Evolutionary conservation across 2,329 filamentous ascomycete genomes (phyloP), one percentile per base, ranked within the genome.

Genomic region (Akanthomyces muscarius): DNA sequence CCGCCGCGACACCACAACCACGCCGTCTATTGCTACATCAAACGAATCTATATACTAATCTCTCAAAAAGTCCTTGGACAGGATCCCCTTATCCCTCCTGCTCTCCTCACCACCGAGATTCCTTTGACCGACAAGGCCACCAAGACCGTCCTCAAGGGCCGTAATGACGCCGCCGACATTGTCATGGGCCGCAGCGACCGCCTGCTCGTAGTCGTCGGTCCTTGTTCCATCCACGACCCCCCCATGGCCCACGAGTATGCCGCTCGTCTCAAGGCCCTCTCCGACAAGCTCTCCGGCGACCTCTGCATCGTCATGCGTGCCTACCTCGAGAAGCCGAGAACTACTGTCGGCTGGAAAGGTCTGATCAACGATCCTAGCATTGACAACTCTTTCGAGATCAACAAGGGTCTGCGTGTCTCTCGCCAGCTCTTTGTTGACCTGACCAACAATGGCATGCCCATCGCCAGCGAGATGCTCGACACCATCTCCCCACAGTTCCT

Each of bases 291-390:
- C 66, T 86, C 88, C 65, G 82, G 87, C 70, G 93, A 98, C 74
- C 84, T 99, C 53, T 88, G 88, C 76, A 90, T 99, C 75, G 88
- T 99, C 72, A 99, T 99, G 95, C 91, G 95, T 71, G 92, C 93
- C 73, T 99, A 99, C 85, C 89, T 99, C 58, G 95, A 99, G 83
- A 99, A 99, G 84, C 95, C 95, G 48, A 89, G 95, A 65, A 99
- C 95, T 56, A 99, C 95, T 0, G 93, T 99, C 56, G 95, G 95
- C 74, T 99, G 95, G 95, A 99, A 99, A 81, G 95, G 95, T 59
- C 83, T 99, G 76, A 97, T 99, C 84, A 99, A 99, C 79, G 95
- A 99, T 77, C 95, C 95, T 2, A 93, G 98, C 72, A 97, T 99
- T 75, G 92, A 99, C 77, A 89, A 95, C 76, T 95, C 89, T 73